Evolutionary conservation across 1,284 basidiomycete genomes (phyloP), one percentile per base, ranked within the genome.

Genomic region (Ganoderma lingzhi): DNA sequence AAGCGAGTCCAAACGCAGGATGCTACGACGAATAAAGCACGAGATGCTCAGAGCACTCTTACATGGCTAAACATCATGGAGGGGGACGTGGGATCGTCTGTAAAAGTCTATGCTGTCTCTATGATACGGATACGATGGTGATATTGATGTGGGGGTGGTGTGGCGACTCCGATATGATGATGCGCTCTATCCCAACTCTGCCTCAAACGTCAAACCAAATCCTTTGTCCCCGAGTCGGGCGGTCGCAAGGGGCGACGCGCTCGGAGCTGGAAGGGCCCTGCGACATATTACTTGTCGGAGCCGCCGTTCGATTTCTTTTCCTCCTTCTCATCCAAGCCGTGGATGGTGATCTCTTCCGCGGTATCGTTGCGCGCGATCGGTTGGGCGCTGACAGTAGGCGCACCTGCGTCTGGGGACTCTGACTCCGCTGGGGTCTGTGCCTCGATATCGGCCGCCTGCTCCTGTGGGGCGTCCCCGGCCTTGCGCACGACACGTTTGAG

Each of bases 401-500:
- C 59, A 10, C n/a, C n/a, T 3, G 37, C n/a, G 2, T 58, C 58
- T 35, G 3, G 35, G 14, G 35, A 12, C 9, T 28, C 48, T 10
- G 37, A 35, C 23, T 61, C 64, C 35, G 73, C 74, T 14, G 65
- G 63, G 10, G 67, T 68, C 58, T 67, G 70, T 3, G 66, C 72
- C 62, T 77, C 76, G 28, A 73, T 70, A 10, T 75, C 71, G 0
- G 64, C 69, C 0, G 64, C 69, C 41, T 75, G 76, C 35, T 72
- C 71, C 35, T 77, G 74, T 2, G 32, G 48, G 14, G 62, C 63
- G 41, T 78, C 79, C 42, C 81, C 83, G n/a, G 80, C 78, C 39
- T 80, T 84, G 37, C 91, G 82, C 14, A 85, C 80, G 28, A 82
- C 84, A n/a, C 90, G 85, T 69, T 88, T 81, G 23, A 93, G 83